Evolutionary conservation across 192 early-diverging fungal species (phyloP), one percentile per base, ranked within the genome.

Genomic region (Coemansia sp.): DNA sequence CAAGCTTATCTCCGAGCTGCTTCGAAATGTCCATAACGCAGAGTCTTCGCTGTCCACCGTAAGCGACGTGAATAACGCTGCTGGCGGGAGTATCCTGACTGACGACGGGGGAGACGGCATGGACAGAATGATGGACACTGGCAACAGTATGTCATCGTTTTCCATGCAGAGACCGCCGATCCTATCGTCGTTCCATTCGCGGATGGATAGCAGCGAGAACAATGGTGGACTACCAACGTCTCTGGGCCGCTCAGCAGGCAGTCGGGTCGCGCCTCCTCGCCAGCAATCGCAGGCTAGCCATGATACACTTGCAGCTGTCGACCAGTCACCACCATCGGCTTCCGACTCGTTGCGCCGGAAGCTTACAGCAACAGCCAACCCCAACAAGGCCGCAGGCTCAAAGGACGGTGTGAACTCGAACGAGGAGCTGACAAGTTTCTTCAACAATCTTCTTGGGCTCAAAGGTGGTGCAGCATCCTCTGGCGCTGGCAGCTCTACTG

Each of bases 371-470:
- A 27, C 25, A 9, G 10, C 61, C 30, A 10, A 31, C 23, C 25
- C 37, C 27, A 38, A 33, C 38, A 11, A 34, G 4, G 10, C 53
- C 8, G n/a, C 30, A 15, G 38, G 22, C 27, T 20, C 27, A n/a
- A 54, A 54, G 30, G 52, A 54, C 14, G 42, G 44, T 19, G 68
- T 71, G 23, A 62, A 82, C 7, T 82, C 91, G 61, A 90, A 88
- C 61, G 92, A 92, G 71, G 91, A 92, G 6, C 75, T 95, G 20
- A 88, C 89, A 20, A 90, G 90, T 65, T 97, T 95, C 67, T 97
- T 95, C 87, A 88, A 94, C 72, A 89, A 88, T 13, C 83, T 97
- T 54, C 83, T 92, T 37, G 84, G 81, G 7, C 84, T 87, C 27
- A 89, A 85, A 61, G 78, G 81, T 19, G 72, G 74, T 1, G 67